phyloP scores from a whole-genome alignment of 345 rosid genomes.

The Syzygium grande region DNA sequence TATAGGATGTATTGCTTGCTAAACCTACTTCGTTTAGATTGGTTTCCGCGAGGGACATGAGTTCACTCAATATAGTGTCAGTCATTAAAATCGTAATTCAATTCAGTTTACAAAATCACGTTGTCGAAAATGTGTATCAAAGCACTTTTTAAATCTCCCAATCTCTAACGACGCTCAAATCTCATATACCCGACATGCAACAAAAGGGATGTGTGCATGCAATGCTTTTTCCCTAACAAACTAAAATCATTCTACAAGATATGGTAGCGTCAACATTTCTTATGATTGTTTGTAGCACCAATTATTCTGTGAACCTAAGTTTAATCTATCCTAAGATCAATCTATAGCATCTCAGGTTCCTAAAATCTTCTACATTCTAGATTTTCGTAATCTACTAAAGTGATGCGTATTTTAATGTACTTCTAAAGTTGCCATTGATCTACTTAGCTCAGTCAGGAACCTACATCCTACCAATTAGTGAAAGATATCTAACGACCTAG shows the following conservation, averaged over 20 bases:
- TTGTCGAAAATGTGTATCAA: background rate
- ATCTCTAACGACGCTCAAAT: background rate
- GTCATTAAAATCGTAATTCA: background rate
- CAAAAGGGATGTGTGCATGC: background rate
- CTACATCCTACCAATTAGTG: background rate
- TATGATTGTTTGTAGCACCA: background rate
- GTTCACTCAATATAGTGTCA: background rate
- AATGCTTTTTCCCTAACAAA: background rate
- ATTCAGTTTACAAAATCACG: background rate
- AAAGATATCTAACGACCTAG: background rate
- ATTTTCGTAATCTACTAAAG: background rate
- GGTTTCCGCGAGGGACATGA: background rate
- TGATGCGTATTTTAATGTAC: background rate
- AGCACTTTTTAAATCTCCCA: background rate
- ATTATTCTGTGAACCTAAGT: background rate
- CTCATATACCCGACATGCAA: accelerated
- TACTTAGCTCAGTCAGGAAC: background rate
- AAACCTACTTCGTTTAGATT: background rate
- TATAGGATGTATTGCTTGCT: background rate
- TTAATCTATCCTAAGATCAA: background rate
- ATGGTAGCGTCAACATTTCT: background rate
- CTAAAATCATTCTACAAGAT: background rate
- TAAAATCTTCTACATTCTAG: background rate
- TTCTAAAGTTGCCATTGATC: background rate
- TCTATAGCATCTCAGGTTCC: background rate